Conservation (phyloP, 108 stramenopile species). For the Chaetoceros tenuissimus region DNA sequence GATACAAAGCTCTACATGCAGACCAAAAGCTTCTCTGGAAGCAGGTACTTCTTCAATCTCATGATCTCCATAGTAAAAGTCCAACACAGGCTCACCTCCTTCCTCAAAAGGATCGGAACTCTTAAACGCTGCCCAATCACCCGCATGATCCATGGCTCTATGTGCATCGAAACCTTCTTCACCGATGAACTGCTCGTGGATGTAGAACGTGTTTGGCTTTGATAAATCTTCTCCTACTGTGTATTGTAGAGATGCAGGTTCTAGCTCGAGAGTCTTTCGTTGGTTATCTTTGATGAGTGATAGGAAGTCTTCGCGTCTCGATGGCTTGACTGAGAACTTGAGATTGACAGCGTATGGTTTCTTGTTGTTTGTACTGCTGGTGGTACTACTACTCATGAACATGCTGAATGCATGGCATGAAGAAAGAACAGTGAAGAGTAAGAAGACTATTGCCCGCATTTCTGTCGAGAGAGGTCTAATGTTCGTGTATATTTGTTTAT, state of each 20-base stretch:
- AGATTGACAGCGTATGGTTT: conserved; percentile 18
- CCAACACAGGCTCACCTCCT: background rate
- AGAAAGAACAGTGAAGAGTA: too few relatives aligned
- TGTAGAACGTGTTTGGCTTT: conserved; percentile 24
- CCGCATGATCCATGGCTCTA: conserved; percentile 20
- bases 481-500: too few relatives aligned
- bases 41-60: background rate
- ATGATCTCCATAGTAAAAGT: conserved; percentile 4
- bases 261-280: conserved; percentile 13
- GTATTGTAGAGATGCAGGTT: conserved; percentile 33
- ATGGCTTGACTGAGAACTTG: conserved; percentile 17
- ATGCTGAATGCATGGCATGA: too few relatives aligned
- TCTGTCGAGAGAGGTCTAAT: too few relatives aligned
- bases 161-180: conserved; percentile 20
- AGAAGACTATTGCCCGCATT: too few relatives aligned
- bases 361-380: background rate
- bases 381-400: too few relatives aligned
- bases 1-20: conserved; percentile 30
- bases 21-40: conserved; percentile 14
- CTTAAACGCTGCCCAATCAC: conserved; percentile 10
- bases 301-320: conserved; percentile 20
- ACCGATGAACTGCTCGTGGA: conserved; percentile 32
- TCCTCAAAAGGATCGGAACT: conserved; percentile 6
- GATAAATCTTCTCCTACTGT: conserved; percentile 21
- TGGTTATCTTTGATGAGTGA: conserved; percentile 27